Evolutionary conservation across 768 basidiomycete species (phyloP), one percentile per base, ranked within the genome.

Genomic region (Pisolithus tinctorius): DNA sequence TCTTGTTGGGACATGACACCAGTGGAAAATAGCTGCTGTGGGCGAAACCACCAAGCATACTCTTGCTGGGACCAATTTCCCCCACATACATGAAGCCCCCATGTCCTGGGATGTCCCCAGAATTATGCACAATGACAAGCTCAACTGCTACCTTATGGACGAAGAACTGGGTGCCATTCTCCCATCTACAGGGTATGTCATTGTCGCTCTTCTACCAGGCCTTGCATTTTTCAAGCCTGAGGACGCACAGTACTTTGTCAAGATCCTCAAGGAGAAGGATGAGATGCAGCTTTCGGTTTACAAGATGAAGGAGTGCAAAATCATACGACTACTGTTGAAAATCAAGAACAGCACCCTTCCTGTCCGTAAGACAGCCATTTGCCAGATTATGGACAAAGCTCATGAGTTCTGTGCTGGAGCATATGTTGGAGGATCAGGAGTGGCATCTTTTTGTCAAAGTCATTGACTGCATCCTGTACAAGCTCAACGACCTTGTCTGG

Each of bases 291-390:
- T 97, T 44, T 83, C 88, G 0, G 88, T 98, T 6, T 96, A 98
- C 46, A 96, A 99, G 74, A 88, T 98, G 83, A 99, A 99, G 73
- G 96, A 98, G 73, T 84, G 95, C 64, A 99, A 98, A 70, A 98
- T 98, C 61, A 97, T 98, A 94, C 86, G 96, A 25, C 73, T 99
- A 23, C 75, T 99, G 48, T 79, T 99, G 60, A 98, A 98, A 72
- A 98, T 99, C 72, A 98, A 99, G 77, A 99, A 98, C 64, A 95
- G 96, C 45, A 98, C 95, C 3, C 96, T 96, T 26, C 95, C 96
- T 10, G 93, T 97, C 53, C 86, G 96, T 52, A 99, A 99, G 70
- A 93, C 95, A 1, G 96, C 96, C 13, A 83, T 98, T 34, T 82
- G 95, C 47, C 95, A 98, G 65, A 98, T 99, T 61, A 98, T 96